These are phyloP conservation scores for Zygotorulaspora florentina DNA, from an alignment of 805 yeast genomes.

Conservation along the genomic window DNA sequence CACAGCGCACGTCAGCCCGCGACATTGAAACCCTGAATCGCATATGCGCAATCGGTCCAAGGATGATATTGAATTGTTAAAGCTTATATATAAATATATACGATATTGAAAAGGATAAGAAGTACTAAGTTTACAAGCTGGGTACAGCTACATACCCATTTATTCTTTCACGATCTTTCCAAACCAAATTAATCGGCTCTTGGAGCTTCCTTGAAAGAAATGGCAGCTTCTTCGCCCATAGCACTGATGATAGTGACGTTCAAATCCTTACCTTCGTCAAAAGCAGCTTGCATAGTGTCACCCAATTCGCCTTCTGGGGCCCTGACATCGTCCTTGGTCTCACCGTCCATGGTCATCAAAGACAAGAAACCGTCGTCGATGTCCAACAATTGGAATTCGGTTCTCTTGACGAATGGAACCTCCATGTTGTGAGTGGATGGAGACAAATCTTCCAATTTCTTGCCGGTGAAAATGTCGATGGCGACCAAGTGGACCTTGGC, in stretches of 20 bases:
- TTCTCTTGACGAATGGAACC: constrained; percentile 95
- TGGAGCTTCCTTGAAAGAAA: constrained; percentile 98
- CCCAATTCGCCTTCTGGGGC: constrained; percentile 98
- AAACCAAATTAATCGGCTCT: constrained; percentile 40
- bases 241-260: constrained; percentile 95
- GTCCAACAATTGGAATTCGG: constrained; percentile 95
- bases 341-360: constrained; percentile 96
- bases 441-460: constrained; percentile 99
- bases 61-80: neutral
- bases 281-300: constrained; percentile 84
- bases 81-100: constrained; percentile 1
- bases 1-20: no score
- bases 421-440: constrained; percentile 99
- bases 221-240: constrained; percentile 99
- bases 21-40: no score
- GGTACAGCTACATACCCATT: constrained; percentile 4
- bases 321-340: constrained; percentile 98
- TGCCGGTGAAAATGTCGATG: constrained; percentile 96
- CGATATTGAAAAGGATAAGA: constrained; percentile 1
- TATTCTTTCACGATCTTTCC: neutral
- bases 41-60: no score
- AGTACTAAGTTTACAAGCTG: constrained; percentile 3
- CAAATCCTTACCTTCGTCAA: constrained; percentile 97
- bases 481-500: constrained; percentile 99
- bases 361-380: constrained; percentile 97